Base-by-base conservation (phyloP, 176 grass and related monocot species). In the Ensete glaucum region DNA sequence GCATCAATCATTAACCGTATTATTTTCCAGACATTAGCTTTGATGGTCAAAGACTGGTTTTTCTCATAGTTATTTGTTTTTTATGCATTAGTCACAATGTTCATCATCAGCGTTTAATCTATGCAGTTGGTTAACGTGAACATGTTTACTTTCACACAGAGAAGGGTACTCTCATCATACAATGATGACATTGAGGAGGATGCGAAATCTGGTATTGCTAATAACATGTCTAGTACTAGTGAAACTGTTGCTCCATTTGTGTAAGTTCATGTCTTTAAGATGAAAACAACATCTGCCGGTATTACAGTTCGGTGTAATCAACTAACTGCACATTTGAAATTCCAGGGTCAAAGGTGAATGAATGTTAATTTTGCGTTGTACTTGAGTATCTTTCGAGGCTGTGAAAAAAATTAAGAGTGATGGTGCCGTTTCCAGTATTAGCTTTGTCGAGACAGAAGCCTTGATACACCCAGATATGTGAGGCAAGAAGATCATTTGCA, bases 191-290 rank as follows among this genome's bases (percentile, higher is more conserved):
- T 17, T 4, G 67, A 9, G 3, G 67, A 70, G 67, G 43, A 70
- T 9, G 15, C 50, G 1, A 70, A 50, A 50, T 3, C 43, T 50
- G 67, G 67, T 19, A 19, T 50, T 70, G 67, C 34, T 27, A 67
- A 34, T 50, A 50, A 70, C 67, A 51, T 70, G 43, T 50, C n/a
- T 50, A 70, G 17, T 21, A 20, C 14, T n/a, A 20, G 29, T 20
- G 27, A 50, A 69, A 49, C 14, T 69, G 43, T 50, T 70, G 67
- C 67, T 70, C 67, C 67, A 70, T 70, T 51, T 70, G 21, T 70
- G 67, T 70, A 70, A 70, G 67, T 70, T 70, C 43, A 50, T 1
- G 6, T 50, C 17, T 50, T 16, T n/a, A 21, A 7, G 57, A 59
- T 19, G 6, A 70, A 1, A n/a, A 3, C 16, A 19, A 50, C 9